phyloP scores from a whole-genome alignment of 1,284 basidiomycete species.

The Ganoderma boninense region DNA sequence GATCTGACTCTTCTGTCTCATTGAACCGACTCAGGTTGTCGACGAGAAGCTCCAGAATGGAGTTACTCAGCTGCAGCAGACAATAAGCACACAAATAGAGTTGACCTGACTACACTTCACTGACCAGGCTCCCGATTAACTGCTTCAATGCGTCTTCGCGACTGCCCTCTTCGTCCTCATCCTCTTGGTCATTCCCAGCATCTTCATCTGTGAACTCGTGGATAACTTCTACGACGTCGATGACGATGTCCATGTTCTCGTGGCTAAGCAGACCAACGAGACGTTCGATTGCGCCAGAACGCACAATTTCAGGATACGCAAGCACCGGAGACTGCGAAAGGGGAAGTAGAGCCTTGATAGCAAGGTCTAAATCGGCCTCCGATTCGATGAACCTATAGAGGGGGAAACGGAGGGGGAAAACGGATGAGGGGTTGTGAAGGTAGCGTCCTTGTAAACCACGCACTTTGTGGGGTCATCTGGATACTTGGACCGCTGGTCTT shows the following conservation, averaged over 20 bases:
- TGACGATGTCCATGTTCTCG: slow-evolving; percentile 94
- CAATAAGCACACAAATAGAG: not conserved
- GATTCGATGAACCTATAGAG: slow-evolving; percentile 94
- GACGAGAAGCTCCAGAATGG: slow-evolving; percentile 89
- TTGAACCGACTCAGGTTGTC: slow-evolving; percentile 88
- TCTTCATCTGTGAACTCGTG: slow-evolving; percentile 98
- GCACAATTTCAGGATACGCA: slow-evolving; percentile 91
- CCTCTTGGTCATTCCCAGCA: slow-evolving; percentile 81
- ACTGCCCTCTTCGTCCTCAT: slow-evolving; percentile 70
- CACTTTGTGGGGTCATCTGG: slow-evolving; percentile 92
- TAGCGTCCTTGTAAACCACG: slow-evolving; percentile 33
- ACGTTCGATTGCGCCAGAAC: slow-evolving; percentile 72
- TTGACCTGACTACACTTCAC: slow-evolving; percentile 39
- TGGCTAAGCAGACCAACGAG: slow-evolving; percentile 90
- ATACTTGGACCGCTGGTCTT: slow-evolving; percentile 93
- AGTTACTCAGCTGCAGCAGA: slow-evolving; percentile 73
- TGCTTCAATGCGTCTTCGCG: slow-evolving; percentile 76
- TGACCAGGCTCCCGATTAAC: slow-evolving; percentile 79
- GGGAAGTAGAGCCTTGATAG: slow-evolving; percentile 87
- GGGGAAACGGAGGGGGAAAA: slow-evolving; percentile 19
- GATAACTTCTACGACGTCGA: slow-evolving; percentile 90
- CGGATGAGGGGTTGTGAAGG: not conserved
- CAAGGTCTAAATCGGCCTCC: slow-evolving; percentile 91
- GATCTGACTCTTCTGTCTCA: slow-evolving; percentile 87
- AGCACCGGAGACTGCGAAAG: slow-evolving; percentile 88